Conservation (phyloP, 108 stramenopile genomes). For the Phaeodactylum tricornutum region DNA sequence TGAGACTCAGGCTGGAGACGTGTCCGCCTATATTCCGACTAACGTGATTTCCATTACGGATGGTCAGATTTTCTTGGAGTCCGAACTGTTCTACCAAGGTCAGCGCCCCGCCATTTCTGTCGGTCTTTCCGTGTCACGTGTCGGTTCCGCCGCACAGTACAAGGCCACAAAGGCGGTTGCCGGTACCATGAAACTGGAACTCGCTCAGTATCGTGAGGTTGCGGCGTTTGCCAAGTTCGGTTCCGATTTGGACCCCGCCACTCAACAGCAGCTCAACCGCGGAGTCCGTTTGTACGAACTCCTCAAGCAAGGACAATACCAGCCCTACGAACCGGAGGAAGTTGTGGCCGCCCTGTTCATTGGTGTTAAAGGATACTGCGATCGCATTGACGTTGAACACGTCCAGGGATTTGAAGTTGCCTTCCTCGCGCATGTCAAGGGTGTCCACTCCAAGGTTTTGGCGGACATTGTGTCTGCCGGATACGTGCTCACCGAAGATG, state of each 20-base stretch:
- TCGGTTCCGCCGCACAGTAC: conserved; percentile 99
- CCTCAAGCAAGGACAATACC: conserved; percentile 99
- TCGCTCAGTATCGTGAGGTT: conserved; percentile 99
- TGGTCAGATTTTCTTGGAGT: conserved; percentile 99
- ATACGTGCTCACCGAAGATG: conserved; percentile 73
- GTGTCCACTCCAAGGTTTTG: conserved; percentile 78
- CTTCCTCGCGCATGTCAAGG: conserved; percentile 93
- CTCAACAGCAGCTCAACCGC: conserved; percentile 99
- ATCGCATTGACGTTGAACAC: conserved; percentile 96
- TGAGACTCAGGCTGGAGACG: conserved; percentile 99
- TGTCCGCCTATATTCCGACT: conserved; percentile 99
- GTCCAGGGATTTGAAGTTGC: conserved; percentile 92
- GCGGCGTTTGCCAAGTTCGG: conserved; percentile 99
- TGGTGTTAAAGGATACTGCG: conserved; percentile 99
- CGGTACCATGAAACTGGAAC: conserved; percentile 99
- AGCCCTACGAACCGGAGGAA: conserved; percentile 97
- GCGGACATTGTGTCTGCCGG: conserved; percentile 81
- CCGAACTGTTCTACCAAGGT: conserved; percentile 99
- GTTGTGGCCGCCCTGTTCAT: conserved; percentile 96
- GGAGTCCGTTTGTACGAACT: conserved; percentile 99
- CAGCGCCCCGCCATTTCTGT: conserved; percentile 99
- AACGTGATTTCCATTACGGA: conserved; percentile 99
- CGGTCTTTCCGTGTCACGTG: conserved; percentile 98
- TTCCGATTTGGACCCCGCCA: conserved; percentile 98
- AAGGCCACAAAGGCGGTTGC: conserved; percentile 99